A percentile compares a stretch with the other conserved stretches of the same genome.
phyloP scores from a whole-genome alignment of 202 grass and related monocot genomes.

The Elaeis oleifera region DNA sequence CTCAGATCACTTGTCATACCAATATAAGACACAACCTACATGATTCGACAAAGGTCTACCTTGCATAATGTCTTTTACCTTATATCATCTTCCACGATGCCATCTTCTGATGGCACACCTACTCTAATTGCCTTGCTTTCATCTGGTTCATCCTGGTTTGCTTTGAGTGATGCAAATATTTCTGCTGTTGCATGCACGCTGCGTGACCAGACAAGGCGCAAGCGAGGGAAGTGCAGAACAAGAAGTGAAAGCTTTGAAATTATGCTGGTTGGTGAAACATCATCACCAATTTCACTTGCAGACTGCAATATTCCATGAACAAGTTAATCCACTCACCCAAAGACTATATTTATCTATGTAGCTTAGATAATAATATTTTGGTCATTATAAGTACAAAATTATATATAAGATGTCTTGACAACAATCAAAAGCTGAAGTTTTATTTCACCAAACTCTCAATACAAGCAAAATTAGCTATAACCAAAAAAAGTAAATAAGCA shows the following conservation, averaged over 20 bases:
- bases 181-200: slow-evolving; percentile 81
- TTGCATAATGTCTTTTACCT: slow-evolving; percentile 31
- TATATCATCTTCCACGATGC: slow-evolving; percentile 63
- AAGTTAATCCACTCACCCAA: slow-evolving; percentile 19
- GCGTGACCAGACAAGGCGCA: slow-evolving; percentile 84
- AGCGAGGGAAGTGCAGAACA: slow-evolving; percentile 88
- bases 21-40: too few species aligned
- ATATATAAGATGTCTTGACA: too few species aligned
- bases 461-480: too few species aligned
- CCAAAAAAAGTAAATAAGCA: too few species aligned
- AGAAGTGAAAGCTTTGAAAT: slow-evolving; percentile 86
- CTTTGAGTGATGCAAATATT: slow-evolving; percentile 84
- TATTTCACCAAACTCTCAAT: too few species aligned
- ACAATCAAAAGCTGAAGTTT: too few species aligned
- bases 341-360: too few species aligned
- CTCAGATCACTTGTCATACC: too few species aligned
- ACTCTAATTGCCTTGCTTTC: slow-evolving; percentile 81
- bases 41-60: too few species aligned
- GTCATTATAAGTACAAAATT: too few species aligned
- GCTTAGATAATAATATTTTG: too few species aligned
- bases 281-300: slow-evolving; percentile 81
- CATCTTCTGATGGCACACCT: slow-evolving; percentile 87
- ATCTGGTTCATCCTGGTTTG: slow-evolving; percentile 96
- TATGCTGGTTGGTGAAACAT: slow-evolving; percentile 78
- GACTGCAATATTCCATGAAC: slow-evolving; percentile 43